Conservation (phyloP, 2,329 filamentous ascomycete genomes). For the Aureobasidium lini region DNA sequence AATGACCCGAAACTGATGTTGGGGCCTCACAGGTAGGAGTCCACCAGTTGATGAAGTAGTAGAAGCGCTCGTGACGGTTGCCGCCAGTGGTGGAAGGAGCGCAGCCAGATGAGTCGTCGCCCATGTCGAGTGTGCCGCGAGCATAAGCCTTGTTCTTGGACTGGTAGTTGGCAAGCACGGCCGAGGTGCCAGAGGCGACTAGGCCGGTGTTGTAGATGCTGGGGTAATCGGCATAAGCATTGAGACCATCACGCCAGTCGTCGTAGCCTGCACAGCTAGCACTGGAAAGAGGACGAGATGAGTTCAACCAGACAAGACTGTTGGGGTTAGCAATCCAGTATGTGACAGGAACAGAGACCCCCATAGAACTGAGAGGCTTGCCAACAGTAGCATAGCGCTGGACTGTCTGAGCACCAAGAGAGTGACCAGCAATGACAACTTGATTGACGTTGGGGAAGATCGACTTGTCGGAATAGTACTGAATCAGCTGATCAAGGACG, state of each 20-base stretch:
- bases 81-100: conserved; percentile 26
- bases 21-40: conserved; percentile 22
- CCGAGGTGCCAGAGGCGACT: conserved; percentile 23
- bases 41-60: conserved; percentile 32
- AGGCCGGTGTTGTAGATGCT: conserved; percentile 26
- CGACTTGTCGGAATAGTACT: conserved; percentile 27
- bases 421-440: conserved; percentile 32
- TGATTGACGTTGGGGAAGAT: conserved; percentile 31
- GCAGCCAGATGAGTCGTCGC: conserved; percentile 29
- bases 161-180: conserved; percentile 29
- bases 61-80: conserved; percentile 33
- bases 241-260: conserved; percentile 29
- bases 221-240: conserved; percentile 25
- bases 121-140: conserved; percentile 27
- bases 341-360: conserved; percentile 22
- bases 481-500: conserved; percentile 29
- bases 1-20: conserved; percentile 21
- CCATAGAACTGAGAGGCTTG: conserved; percentile 14
- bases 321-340: conserved; percentile 32
- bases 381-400: conserved; percentile 30
- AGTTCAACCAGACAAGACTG: conserved; percentile 28
- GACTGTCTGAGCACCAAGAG: conserved; percentile 29
- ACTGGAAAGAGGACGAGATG: conserved; percentile 24
- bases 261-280: conserved; percentile 27
- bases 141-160: conserved; percentile 29